A percentile compares a stretch with the other conserved stretches of the same genome.
These are phyloP conservation scores for Chara braunii DNA, from an alignment of 139 green algal genomes.

Conservation along the genomic window DNA sequence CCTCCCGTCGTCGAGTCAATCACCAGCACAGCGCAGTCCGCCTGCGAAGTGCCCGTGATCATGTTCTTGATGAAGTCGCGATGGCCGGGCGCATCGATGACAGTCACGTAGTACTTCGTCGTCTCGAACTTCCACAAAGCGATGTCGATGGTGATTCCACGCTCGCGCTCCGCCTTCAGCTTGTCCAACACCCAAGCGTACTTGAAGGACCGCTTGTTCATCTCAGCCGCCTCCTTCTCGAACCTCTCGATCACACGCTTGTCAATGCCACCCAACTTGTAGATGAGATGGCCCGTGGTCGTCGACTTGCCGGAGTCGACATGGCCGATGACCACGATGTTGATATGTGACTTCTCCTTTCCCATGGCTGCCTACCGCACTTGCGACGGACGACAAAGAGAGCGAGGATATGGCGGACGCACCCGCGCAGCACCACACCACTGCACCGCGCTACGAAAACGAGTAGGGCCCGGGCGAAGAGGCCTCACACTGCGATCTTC, in stretches of 20 bases:
- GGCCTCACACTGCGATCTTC: too few species aligned
- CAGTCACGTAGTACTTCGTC: constrained; percentile 93
- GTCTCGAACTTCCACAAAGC: constrained; percentile 99
- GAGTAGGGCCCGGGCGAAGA: too few species aligned
- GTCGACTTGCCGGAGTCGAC: constrained; percentile 94
- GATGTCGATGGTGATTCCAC: constrained; percentile 66
- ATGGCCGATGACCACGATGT: constrained; percentile 64
- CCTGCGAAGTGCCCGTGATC: constrained; percentile 75
- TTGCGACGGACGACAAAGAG: too few species aligned
- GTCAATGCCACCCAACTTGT: constrained; percentile 92
- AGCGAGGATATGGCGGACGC: too few species aligned
- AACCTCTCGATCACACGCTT: constrained; percentile 94
- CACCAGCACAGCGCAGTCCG: constrained; percentile 66
- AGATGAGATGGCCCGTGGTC: constrained; percentile 89
- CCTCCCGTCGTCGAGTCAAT: constrained; percentile 65
- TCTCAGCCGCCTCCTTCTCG: constrained; percentile 71
- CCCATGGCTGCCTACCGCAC: too few species aligned
- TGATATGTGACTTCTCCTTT: constrained; percentile 50
- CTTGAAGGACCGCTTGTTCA: constrained; percentile 83
- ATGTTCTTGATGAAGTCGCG: constrained; percentile 99
- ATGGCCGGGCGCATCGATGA: constrained; percentile 66
- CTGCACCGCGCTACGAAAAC: too few species aligned
- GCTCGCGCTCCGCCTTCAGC: constrained; percentile 68
- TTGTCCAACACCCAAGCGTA: constrained; percentile 87
- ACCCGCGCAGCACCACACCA: too few species aligned